Evolutionary conservation across 1,284 basidiomycete genomes (phyloP), one percentile per base, ranked within the genome.

Genomic region (Bondarzewia mesenterica): DNA sequence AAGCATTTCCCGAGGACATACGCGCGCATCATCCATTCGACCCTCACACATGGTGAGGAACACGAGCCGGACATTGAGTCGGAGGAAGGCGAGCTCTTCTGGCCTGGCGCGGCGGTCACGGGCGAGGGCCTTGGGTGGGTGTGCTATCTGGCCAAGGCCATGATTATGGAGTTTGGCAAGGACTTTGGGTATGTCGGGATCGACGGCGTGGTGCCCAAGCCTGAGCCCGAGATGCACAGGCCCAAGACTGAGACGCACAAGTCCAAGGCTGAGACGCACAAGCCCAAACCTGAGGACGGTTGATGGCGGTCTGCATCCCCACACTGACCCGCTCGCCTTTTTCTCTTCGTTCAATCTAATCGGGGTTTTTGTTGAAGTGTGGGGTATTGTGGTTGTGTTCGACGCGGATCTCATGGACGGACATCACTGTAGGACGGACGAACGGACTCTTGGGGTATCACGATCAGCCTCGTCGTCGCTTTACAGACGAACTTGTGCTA

Each of bases 101-200:
- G 85, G 86, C 86, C 85, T 0, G 77, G 78, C 32, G 79, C 85
- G 56, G 70, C 74, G 39, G 67, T 78, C 44, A 82, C 75, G 25
- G 84, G 83, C 44, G 81, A 85, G 60, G 85, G 85, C 44, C 69
- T 89, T 25, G 85, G 80, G 15, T 89, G 85, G 85, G 77, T 87
- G 14, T 87, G 84, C 61, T 67, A 82, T 37, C 79, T 89, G 75
- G 85, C 84, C 54, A 84, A 82, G 60, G 80, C 85, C 37, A 89
- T 89, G 85, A 76, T 89, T 58, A 79, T 74, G 56, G 85, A 89
- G 60, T 83, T 85, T 57, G 84, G 85, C 52, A 78, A 78, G 58
- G 72, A 77, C 26, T 80, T 80, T 61, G 83, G 81, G 14, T 89
- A 89, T 66, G 68, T 67, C 48, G 82, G 85, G 38, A 60, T 84